Conservation (phyloP, 2,329 filamentous ascomycete genomes). For the Cryphonectria parasitica region DNA sequence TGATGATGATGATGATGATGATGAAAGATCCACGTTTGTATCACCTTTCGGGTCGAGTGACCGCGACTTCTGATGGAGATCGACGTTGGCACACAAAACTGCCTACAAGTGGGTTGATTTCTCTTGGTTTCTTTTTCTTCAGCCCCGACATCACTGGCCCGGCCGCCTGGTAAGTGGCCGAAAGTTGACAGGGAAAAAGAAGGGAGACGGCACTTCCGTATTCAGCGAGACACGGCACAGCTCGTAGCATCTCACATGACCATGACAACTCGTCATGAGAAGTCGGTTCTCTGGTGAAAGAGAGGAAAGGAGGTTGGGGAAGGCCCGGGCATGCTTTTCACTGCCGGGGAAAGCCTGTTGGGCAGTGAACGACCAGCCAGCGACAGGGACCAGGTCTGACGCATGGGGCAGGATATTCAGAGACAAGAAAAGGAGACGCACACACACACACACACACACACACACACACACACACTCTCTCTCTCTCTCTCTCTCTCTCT, state of each 20-base stretch:
- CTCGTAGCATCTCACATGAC: not conserved
- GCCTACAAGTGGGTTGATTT: not conserved
- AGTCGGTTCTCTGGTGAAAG: not conserved
- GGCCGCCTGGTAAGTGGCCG: constrained; percentile 10
- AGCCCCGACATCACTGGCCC: constrained; percentile 10
- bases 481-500: too few relatives aligned
- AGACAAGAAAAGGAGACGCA: constrained; percentile 19
- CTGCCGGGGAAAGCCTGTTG: not conserved
- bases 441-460: too few relatives aligned
- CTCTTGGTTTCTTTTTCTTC: not conserved
- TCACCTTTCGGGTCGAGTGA: constrained; percentile 25
- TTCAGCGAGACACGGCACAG: constrained; percentile 4
- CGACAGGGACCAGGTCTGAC: constrained; percentile 21
- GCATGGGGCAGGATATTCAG: constrained; percentile 9
- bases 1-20: not conserved
- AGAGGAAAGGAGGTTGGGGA: not conserved
- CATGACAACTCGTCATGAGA: constrained; percentile 7
- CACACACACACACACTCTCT: too few relatives aligned
- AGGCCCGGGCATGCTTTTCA: not conserved
- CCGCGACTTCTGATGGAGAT: constrained; percentile 13
- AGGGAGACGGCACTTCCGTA: not conserved
- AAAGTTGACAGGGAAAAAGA: not conserved
- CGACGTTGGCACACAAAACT: constrained; percentile 5
- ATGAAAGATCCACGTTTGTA: constrained; percentile 25
- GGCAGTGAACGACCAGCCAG: constrained; percentile 10